These are phyloP conservation scores for Monascus ruber DNA, from an alignment of 2,329 filamentous ascomycete genomes.

Conservation along the genomic window DNA sequence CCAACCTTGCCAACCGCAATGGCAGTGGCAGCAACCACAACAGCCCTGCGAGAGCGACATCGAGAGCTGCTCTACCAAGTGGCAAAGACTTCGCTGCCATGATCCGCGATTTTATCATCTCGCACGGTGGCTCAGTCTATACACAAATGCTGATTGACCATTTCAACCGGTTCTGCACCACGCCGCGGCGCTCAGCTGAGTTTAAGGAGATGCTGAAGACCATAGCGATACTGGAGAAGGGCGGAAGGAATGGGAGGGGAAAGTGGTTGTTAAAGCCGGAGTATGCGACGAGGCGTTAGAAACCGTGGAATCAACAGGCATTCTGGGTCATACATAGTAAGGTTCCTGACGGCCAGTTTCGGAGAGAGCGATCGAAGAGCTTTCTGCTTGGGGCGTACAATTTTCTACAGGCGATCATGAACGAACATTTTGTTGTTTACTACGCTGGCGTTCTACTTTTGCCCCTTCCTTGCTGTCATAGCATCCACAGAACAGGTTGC, in stretches of 20 bases:
- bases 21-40: conserved; percentile 12
- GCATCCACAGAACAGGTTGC: too few species aligned
- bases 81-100: conserved; percentile 55
- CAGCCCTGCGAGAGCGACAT: conserved; percentile 33
- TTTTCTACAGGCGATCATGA: too few species aligned
- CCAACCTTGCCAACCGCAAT: conserved; percentile 24
- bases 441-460: too few species aligned
- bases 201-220: conserved; percentile 72
- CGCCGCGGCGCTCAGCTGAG: conserved; percentile 55
- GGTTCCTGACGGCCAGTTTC: too few species aligned
- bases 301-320: too few species aligned
- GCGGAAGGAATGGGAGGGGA: conserved; percentile 36
- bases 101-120: conserved; percentile 68
- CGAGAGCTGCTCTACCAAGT: conserved; percentile 22
- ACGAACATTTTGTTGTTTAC: too few species aligned
- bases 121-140: conserved; percentile 66
- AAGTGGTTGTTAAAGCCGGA: conserved; percentile 51
- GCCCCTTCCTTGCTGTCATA: too few species aligned
- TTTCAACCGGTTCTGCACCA: conserved; percentile 70
- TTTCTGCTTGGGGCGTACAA: too few species aligned
- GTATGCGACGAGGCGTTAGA: conserved; percentile 21
- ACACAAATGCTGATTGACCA: conserved; percentile 76
- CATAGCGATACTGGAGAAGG: conserved; percentile 60
- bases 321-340: too few species aligned
- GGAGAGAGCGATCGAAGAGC: too few species aligned